Percentiles rank a stretch among this genome's conserved stretches.
These are phyloP conservation scores for Meredithiella fracta DNA, from an alignment of 2,329 filamentous ascomycete genomes.

Conservation along the genomic window DNA sequence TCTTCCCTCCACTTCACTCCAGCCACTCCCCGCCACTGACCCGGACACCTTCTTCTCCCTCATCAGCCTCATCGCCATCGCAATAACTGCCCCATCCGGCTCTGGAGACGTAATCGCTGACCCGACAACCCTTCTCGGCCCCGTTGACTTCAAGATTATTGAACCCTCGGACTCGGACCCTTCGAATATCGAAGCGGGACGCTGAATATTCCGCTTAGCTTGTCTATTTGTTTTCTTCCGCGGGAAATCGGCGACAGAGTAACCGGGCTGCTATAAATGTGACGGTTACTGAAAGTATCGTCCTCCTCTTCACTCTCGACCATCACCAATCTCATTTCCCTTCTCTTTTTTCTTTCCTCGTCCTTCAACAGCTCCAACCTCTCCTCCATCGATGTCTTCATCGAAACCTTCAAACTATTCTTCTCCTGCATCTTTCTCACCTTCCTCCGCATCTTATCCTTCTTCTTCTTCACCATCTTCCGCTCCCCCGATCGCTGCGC, in stretches of 20 bases:
- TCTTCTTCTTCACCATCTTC: not conserved
- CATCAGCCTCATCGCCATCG: no score
- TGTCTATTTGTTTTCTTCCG: not conserved
- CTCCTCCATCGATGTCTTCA: conserved; percentile 1
- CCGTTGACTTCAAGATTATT: no score
- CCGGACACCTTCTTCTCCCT: no score
- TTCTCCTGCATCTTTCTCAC: conserved; percentile 6
- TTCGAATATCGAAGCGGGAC: not conserved
- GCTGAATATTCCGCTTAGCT: not conserved
- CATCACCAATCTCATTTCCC: not conserved
- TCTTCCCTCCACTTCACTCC: no score
- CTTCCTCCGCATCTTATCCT: conserved; percentile 5
- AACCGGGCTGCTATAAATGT: not conserved
- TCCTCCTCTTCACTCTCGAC: conserved; percentile 3
- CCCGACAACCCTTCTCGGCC: no score
- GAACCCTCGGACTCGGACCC: no score
- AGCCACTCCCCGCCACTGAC: no score
- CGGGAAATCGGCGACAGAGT: not conserved
- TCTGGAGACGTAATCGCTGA: no score
- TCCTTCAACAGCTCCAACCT: not conserved
- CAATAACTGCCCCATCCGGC: no score
- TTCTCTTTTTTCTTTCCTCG: conserved; percentile 4
- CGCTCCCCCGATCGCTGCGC: not conserved
- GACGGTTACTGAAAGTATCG: not conserved
- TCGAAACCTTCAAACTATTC: conserved; percentile 8